Base-by-base conservation (phyloP, 192 early-diverging fungal species). In the Coemansia sp. region DNA sequence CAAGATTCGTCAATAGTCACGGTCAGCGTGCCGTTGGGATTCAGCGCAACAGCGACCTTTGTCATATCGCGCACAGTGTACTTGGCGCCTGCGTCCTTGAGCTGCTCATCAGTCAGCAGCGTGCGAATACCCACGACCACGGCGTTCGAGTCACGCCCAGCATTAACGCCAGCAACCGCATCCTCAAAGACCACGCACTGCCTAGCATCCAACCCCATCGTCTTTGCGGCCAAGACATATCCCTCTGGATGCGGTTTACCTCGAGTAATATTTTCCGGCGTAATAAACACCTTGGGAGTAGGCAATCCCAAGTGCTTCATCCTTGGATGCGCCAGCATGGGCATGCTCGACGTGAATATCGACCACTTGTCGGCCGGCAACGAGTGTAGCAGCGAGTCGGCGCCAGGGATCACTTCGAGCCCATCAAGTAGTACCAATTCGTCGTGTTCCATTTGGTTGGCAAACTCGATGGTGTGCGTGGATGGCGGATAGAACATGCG, bases 111-210 rank as follows among this genome's bases (percentile, higher is more conserved):
- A 0, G 60, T 41, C 35, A 71, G 37, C 39, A 49, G 56, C 17
- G 75, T 71, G 6, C 69, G 35, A 15, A 77, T 41, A 0, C 69
- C 75, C 15, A 77, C 41, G 4, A 77, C 75, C 19, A 68, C 32
- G 0, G 69, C 65, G 8, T 61, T 65, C 0, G 69, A 37, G 7
- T 41, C 61, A 1, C 37, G 29, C 10, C 75, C 75, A 12, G 75
- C 46, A 1, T 2, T 20, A 3, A 61, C 63, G 0, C 75, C 75
- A 0, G 75, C 75, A 17, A 17, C 59, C 0, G 75, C 75, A 41
- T 77, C 75, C n/a, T 77, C 75, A 56, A 79, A 79, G 6, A 79
- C 77, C 17, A 79, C 42, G 10, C 77, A 79, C 2, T 51, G 2
- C 7, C 6, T 24, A 0, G 60, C 6, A 17, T 79, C 60, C 7